Evolutionary conservation across 1,139 yeast species (phyloP).

Genomic region (Candida dubliniensis): DNA sequence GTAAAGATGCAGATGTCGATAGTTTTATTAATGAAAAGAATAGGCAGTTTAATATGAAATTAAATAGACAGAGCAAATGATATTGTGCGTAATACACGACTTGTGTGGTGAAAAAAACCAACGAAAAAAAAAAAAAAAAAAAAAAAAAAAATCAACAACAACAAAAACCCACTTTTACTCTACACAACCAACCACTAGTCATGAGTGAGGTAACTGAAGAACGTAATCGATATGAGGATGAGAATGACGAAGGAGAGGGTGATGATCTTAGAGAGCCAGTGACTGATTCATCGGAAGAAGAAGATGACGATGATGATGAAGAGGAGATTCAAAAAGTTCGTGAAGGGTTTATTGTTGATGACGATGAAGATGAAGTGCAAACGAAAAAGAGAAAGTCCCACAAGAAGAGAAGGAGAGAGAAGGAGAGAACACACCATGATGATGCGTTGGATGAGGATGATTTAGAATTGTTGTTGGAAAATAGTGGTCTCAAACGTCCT

Average conservation of each 20-base stretch:
- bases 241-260: conserved; percentile 38
- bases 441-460: conserved; percentile 93
- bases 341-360: conserved; percentile 94
- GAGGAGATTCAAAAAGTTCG: conserved; percentile 74
- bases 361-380: conserved; percentile 63
- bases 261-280: conserved; percentile 32
- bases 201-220: conserved; percentile 28
- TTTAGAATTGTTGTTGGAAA: conserved; percentile 85
- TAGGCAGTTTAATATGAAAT: conserved; percentile 72
- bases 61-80: conserved; percentile 46
- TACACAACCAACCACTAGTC: not conserved
- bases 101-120: not conserved
- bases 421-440: conserved; percentile 35
- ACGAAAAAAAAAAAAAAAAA: not conserved
- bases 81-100: not conserved
- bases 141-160: not conserved
- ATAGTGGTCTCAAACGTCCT: conserved; percentile 62
- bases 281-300: conserved; percentile 73
- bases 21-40: conserved; percentile 70
- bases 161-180: no score
- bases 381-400: conserved; percentile 36
- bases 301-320: conserved; percentile 73
- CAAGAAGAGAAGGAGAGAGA: conserved; percentile 44
- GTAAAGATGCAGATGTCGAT: conserved; percentile 37
- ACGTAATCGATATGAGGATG: conserved; percentile 24